phyloP scores from a whole-genome alignment of 371 early-diverging fungal genomes.

The Zychaea mexicana region DNA sequence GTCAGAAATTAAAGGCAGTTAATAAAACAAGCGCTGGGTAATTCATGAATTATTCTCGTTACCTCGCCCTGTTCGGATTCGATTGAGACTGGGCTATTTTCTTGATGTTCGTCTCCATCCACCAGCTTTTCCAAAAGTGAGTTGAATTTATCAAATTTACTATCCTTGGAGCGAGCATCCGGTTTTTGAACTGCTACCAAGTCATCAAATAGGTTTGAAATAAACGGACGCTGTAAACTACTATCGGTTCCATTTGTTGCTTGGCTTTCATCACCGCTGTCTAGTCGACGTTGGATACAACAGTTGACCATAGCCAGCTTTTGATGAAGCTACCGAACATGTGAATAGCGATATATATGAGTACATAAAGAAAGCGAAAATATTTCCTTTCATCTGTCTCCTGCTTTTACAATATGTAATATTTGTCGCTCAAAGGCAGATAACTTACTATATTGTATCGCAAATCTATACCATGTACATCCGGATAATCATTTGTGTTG shows the following conservation, averaged over 20 bases:
- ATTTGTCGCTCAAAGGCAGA: no score
- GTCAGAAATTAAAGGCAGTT: no score
- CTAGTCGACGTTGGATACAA: constrained; percentile 66
- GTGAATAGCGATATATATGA: neutral
- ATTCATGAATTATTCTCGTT: neutral
- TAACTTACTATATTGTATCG: constrained; percentile 64
- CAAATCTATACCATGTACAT: constrained; percentile 66
- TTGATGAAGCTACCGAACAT: constrained; percentile 83
- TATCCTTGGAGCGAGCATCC: neutral
- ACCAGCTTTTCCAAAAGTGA: constrained; percentile 23
- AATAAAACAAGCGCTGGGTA: neutral
- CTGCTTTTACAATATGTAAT: no score
- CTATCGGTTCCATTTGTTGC: neutral
- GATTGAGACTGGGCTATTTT: neutral
- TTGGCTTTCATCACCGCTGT: neutral
- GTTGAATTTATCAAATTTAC: constrained; percentile 16
- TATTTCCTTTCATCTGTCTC: no score
- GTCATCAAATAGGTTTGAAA: constrained; percentile 8
- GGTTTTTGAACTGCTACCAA: constrained; percentile 2
- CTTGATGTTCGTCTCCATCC: constrained; percentile 22
- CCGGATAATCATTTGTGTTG: constrained; percentile 11
- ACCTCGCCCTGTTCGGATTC: neutral
- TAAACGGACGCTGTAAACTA: neutral
- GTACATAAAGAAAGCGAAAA: neutral
- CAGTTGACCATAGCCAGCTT: constrained; percentile 93